Percentiles rank a stretch among this genome's conserved stretches.
phyloP scores from a whole-genome alignment of 2,329 filamentous ascomycete species.

The Gnomoniopsis sp. region DNA sequence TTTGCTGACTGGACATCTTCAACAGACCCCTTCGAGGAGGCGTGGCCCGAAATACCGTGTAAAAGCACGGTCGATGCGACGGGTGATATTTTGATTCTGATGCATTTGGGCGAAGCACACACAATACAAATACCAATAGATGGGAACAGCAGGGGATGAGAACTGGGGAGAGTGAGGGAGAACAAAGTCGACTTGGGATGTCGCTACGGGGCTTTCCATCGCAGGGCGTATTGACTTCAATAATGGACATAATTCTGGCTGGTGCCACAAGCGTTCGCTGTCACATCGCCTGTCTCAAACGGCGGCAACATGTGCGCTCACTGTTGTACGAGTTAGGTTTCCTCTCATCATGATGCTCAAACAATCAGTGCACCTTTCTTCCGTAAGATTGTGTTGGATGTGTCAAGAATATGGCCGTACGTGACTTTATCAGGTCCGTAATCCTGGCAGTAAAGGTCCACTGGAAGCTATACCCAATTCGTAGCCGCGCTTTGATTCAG shows the following conservation, averaged over 20 bases:
- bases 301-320: no score
- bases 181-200: not conserved
- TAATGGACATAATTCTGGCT: conserved; percentile 9
- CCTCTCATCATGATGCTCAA: no score
- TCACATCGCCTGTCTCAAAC: no score
- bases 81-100: not conserved
- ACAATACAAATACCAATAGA: not conserved
- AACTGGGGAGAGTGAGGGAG: not conserved
- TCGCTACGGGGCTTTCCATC: not conserved
- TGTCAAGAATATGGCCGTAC: no score
- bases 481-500: no score
- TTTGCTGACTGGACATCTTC: not conserved
- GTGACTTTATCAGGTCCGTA: no score
- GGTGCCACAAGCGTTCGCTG: not conserved
- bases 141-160: not conserved
- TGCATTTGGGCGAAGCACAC: not conserved
- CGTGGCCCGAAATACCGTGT: conserved; percentile 9
- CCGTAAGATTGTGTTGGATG: no score
- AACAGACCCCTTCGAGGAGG: conserved; percentile 14
- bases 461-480: no score
- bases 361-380: no score
- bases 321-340: no score
- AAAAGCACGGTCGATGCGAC: not conserved
- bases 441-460: no score
- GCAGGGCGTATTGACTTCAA: not conserved